Evolutionary conservation across 208 protist genomes (phyloP), one percentile per base, ranked within the genome.

Genomic region (Acanthamoeba triangularis): DNA sequence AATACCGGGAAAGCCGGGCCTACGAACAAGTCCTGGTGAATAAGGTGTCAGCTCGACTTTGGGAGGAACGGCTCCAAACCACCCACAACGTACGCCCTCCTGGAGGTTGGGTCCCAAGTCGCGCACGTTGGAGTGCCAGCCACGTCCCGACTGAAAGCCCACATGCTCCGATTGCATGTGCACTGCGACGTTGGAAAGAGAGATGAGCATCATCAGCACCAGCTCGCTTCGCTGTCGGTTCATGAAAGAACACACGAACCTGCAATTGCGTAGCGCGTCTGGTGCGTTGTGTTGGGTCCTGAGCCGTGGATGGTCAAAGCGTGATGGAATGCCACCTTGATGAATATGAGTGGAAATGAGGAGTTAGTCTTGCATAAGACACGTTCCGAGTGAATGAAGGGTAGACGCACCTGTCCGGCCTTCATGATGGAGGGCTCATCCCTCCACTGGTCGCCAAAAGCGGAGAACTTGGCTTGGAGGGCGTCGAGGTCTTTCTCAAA

Each of bases 341-440:
- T 56, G 76, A 85, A 74, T 1, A n/a, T n/a, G n/a, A n/a, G n/a
- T n/a, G n/a, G n/a, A n/a, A n/a, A n/a, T n/a, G n/a, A n/a, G n/a
- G n/a, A 5, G 61, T 28, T 1, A 28, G 28, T 18, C 23, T 67
- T 18, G 28, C 23, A 67, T 1, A 67, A 28, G 28, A n/a, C 65
- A 74, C 1, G 25, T 28, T 2, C n/a, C 11, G 8, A 74, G n/a
- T n/a, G n/a, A n/a, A n/a, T n/a, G 65, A 74, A 23, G 23, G 11
- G 20, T 10, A 7, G 20, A 14, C 20, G 25, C 37, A 35, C 76
- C 76, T 88, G 80, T 16, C 80, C 80, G 14, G 80, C 80, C 52
- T 88, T 88, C 80, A 88, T 88, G 80, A 88, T 88, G 47, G 49
- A 88, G 8, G 80, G 80, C 44, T 88, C 80, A 35, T 88, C 80